A percentile compares a stretch with the other conserved stretches of the same genome.
Evolutionary conservation across 2,329 filamentous ascomycete genomes (phyloP).

Genomic region (Huntiella moniliformis): DNA sequence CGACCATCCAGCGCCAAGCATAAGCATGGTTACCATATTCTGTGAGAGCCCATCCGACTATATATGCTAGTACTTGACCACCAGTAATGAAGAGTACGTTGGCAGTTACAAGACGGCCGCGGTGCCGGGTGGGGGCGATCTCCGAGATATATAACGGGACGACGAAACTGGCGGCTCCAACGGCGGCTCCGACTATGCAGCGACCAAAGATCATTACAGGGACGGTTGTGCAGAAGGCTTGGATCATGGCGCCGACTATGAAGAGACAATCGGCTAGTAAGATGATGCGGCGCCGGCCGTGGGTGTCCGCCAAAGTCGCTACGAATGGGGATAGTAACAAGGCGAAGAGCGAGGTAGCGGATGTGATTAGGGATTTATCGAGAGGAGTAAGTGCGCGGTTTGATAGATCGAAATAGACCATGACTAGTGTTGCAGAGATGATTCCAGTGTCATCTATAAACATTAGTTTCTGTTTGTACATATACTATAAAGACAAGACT

Average conservation of each 20-base stretch:
- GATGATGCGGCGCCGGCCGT: slow-evolving; percentile 44
- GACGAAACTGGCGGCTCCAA: slow-evolving; percentile 63
- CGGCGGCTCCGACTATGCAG: slow-evolving; percentile 50
- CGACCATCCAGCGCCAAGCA: slow-evolving; percentile 87
- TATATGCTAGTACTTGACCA: slow-evolving; percentile 76
- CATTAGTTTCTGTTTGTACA: not conserved
- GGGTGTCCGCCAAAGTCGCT: slow-evolving; percentile 41
- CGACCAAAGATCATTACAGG: slow-evolving; percentile 47
- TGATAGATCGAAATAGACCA: slow-evolving; percentile 40
- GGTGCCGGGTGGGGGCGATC: slow-evolving; percentile 53
- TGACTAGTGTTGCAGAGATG: slow-evolving; percentile 49
- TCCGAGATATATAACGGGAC: slow-evolving; percentile 81
- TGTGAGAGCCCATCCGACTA: slow-evolving; percentile 61
- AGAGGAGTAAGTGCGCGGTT: slow-evolving; percentile 36
- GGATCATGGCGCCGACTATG: slow-evolving; percentile 44
- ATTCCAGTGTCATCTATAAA: slow-evolving; percentile 44
- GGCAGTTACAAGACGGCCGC: slow-evolving; percentile 67
- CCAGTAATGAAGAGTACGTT: slow-evolving; percentile 69
- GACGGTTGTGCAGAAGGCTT: slow-evolving; percentile 41
- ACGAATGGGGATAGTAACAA: slow-evolving; percentile 44
- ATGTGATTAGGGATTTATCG: slow-evolving; percentile 53
- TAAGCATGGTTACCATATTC: slow-evolving; percentile 29
- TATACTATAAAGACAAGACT: slow-evolving; percentile 16
- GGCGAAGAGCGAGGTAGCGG: slow-evolving; percentile 48
- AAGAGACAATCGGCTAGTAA: slow-evolving; percentile 49